Evolutionary conservation across 768 basidiomycete species (phyloP), one percentile per base, ranked within the genome.

Genomic region (Fibroporia radiculosa): DNA sequence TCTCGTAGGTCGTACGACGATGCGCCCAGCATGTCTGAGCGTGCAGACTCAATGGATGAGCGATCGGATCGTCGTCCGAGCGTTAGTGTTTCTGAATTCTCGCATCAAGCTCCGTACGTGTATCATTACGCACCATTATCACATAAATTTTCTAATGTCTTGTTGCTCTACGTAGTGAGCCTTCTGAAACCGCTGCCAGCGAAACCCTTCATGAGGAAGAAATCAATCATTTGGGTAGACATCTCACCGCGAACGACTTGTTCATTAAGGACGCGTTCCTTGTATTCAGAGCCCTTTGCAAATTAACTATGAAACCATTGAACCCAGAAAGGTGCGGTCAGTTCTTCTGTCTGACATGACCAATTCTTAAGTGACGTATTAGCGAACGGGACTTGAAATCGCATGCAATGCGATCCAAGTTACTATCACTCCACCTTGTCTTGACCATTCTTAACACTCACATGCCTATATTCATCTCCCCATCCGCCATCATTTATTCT

Each of bases 261-360:
- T 95, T 93, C 62, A 75, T 96, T 59, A 98, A 98, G 61, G 96
- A 99, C 59, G 93, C 96, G 0, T 99, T 97, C 70, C 75, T 99
- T 49, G 95, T 99, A 28, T 95, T 98, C 66, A 77, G 96, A 36
- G 93, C 96, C 0, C 71, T 99, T 10, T 98, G 96, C 70, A 98
- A 98, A 61, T 69, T 98, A 52, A 93, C 92, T 7, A 98, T 97
- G 93, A 98, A 98, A 62, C 88, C 93, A 10, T 68, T 99, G 37
- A 88, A 90, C 55, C 80, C 77, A 4, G 96, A 99, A 66, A 95
- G 90, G 93, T 93, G 77, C 26, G 16, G 16, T 1, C 18, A 8
- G 11, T 11, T 31, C 14, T 29, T 24, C 28, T 40, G 2, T 12
- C 4, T 31, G 44, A 41, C 18, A 29, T 22, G 37, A 27, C 7